These are phyloP conservation scores for Verticillium tricorpus DNA, from an alignment of 2,329 filamentous ascomycete species.

Conservation along the genomic window DNA sequence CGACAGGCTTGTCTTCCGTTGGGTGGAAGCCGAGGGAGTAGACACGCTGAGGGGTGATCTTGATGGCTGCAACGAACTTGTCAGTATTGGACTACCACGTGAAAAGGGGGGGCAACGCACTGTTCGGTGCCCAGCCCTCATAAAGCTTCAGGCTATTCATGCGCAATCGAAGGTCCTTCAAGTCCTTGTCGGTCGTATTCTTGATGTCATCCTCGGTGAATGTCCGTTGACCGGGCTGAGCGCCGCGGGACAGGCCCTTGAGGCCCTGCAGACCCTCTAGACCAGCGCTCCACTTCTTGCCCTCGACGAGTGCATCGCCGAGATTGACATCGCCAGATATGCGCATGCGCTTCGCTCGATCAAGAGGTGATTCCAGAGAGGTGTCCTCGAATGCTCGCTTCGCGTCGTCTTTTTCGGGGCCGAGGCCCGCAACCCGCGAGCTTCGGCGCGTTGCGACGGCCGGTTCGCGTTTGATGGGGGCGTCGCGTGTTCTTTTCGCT, in stretches of 20 bases:
- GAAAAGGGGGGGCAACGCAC: constrained; percentile 36
- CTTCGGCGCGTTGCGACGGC: constrained; percentile 51
- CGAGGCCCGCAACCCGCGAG: constrained; percentile 52
- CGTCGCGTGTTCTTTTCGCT: constrained; percentile 26
- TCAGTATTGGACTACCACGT: not conserved
- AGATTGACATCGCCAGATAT: constrained; percentile 60
- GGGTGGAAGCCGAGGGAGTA: constrained; percentile 90
- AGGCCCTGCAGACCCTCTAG: constrained; percentile 61
- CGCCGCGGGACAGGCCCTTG: constrained; percentile 53
- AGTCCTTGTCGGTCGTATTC: constrained; percentile 69
- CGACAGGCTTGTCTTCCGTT: constrained; percentile 74
- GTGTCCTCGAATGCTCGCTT: constrained; percentile 46
- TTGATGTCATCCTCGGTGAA: constrained; percentile 82
- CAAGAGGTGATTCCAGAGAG: constrained; percentile 20
- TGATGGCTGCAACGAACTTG: constrained; percentile 59
- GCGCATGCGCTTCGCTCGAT: constrained; percentile 54
- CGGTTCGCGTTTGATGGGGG: constrained; percentile 42
- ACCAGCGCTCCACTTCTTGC: constrained; percentile 68
- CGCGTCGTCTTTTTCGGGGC: constrained; percentile 39
- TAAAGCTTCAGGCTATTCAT: constrained; percentile 78
- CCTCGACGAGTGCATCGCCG: constrained; percentile 73
- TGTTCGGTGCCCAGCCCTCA: constrained; percentile 76
- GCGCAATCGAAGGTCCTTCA: constrained; percentile 68
- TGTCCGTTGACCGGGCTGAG: constrained; percentile 76
- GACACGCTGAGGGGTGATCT: constrained; percentile 81